Percentiles rank a stretch among this genome's conserved stretches.
Conservation (phyloP, 768 basidiomycete species). For the Rhodotorula toruloides region DNA sequence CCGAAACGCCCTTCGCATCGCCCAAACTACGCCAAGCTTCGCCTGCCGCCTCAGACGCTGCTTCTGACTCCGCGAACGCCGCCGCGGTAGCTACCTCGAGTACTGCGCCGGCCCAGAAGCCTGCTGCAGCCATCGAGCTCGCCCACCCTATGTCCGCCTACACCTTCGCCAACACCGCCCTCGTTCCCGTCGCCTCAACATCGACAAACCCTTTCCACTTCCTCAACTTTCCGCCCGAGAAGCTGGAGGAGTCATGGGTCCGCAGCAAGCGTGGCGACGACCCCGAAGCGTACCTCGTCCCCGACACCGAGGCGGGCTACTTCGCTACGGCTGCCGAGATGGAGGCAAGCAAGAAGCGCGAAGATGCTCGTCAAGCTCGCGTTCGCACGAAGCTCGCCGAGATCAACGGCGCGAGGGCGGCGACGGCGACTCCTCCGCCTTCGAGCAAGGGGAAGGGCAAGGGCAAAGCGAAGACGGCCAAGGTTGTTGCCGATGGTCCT, state of each 20-base stretch:
- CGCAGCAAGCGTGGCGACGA: constrained; percentile 29
- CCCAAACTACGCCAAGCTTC: too few relatives aligned
- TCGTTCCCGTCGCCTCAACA: constrained; percentile 22
- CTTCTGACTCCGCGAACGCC: neutral
- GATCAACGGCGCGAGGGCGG: neutral
- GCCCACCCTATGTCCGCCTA: constrained; percentile 18
- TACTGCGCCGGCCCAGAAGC: neutral
- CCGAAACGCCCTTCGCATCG: too few relatives aligned
- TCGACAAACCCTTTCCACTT: constrained; percentile 22
- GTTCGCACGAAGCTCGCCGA: neutral
- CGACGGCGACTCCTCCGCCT: neutral
- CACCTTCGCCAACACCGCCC: constrained; percentile 28
- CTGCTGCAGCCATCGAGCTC: neutral
- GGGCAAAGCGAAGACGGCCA: too few relatives aligned
- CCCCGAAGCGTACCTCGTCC: constrained; percentile 10
- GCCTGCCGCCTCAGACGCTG: neutral
- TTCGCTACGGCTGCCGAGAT: constrained; percentile 12
- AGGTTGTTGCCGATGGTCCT: too few relatives aligned
- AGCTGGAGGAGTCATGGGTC: constrained; percentile 24
- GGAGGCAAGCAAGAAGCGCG: neutral
- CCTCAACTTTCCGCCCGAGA: constrained; percentile 7
- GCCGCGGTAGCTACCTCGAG: constrained; percentile 3
- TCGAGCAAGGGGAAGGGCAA: constrained; percentile 1
- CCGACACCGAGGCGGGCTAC: constrained; percentile 7
- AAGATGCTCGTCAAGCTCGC: constrained; percentile 14